Conservation (phyloP, 148 eudicot genomes). For the Silene uniflora region DNA sequence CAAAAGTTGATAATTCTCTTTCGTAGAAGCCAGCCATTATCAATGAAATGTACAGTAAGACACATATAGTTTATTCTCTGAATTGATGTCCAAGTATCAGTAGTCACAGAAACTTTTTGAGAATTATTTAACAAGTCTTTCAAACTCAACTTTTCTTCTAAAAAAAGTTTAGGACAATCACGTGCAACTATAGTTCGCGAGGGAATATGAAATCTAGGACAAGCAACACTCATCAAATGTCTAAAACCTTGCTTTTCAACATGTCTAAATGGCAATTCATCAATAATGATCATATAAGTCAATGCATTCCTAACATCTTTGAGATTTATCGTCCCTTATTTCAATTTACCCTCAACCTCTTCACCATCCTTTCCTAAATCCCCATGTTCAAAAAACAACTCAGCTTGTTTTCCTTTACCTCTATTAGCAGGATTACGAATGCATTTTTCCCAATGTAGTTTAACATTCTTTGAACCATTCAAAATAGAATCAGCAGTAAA, state of each 20-base stretch:
- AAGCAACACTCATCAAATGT: no score
- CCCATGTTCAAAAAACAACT: no score
- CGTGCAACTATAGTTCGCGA: no score
- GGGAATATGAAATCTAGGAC: no score
- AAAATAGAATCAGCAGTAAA: neutral
- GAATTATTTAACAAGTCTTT: neutral
- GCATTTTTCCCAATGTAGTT: neutral
- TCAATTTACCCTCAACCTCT: no score
- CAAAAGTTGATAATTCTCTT: no score
- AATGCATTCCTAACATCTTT: neutral
- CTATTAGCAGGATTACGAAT: neutral
- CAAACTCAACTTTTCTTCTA: neutral
- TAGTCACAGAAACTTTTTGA: neutral
- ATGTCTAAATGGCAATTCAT: no score
- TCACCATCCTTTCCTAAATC: no score
- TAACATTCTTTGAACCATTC: constrained; percentile 10
- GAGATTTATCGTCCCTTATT: no score
- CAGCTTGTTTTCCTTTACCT: neutral
- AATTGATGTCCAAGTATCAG: constrained; percentile 9
- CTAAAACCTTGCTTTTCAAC: no score
- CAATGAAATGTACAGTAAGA: neutral
- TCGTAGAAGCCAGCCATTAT: neutral
- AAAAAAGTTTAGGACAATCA: no score
- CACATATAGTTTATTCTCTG: constrained; percentile 1
- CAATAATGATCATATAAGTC: neutral